These are phyloP conservation scores for Penicillium sp. DNA, from an alignment of 2,329 filamentous ascomycete genomes.

Conservation along the genomic window DNA sequence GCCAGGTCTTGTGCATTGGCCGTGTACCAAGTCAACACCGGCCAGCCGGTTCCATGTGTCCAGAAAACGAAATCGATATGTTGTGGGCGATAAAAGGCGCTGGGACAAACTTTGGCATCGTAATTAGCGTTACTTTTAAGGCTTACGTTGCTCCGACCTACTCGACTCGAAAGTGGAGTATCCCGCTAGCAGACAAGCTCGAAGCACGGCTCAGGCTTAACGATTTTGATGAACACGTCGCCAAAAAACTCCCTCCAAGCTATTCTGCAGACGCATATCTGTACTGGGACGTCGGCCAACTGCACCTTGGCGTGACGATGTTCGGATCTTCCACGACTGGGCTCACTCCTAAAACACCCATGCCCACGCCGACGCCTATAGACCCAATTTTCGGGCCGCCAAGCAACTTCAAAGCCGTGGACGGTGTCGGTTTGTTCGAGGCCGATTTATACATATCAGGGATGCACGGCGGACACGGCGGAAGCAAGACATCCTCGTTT, in stretches of 20 bases:
- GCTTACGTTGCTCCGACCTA: slow-evolving; percentile 47
- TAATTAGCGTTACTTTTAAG: slow-evolving; percentile 55
- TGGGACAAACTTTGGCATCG: slow-evolving; percentile 60
- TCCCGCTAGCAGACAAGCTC: slow-evolving; percentile 25
- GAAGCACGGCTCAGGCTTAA: slow-evolving; percentile 40
- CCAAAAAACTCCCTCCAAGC: slow-evolving; percentile 42
- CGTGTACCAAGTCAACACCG: slow-evolving; percentile 50
- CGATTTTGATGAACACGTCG: slow-evolving; percentile 34
- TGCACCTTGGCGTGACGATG: slow-evolving; percentile 55
- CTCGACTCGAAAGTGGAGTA: slow-evolving; percentile 42
- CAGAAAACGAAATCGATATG: slow-evolving; percentile 52
- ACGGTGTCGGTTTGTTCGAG: slow-evolving; percentile 56
- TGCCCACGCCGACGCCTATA: no score
- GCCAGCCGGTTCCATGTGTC: slow-evolving; percentile 44
- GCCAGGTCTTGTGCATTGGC: slow-evolving; percentile 47
- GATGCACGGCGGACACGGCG: slow-evolving; percentile 60
- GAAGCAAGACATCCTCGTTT: slow-evolving; percentile 62
- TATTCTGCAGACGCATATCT: slow-evolving; percentile 58
- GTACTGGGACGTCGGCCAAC: slow-evolving; percentile 47
- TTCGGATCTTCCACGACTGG: slow-evolving; percentile 42
- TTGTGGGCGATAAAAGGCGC: slow-evolving; percentile 61
- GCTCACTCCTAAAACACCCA: not conserved
- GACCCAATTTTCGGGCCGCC: no score
- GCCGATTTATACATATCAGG: slow-evolving; percentile 60
- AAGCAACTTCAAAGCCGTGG: no score